phyloP scores from a whole-genome alignment of 257 asterid species.

The Capsicum chinense region DNA sequence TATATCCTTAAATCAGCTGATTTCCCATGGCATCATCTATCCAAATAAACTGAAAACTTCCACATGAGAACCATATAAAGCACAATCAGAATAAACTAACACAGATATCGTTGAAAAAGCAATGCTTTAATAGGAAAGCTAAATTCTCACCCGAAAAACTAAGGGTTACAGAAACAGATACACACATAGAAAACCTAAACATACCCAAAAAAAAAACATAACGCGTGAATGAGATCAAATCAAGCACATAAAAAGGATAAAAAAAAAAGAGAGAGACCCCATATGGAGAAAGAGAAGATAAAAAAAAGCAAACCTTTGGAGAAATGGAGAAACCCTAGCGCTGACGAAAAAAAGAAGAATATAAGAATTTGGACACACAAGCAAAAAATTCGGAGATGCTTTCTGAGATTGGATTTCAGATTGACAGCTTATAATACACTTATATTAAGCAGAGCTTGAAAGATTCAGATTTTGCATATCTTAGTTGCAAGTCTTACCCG shows the following conservation, averaged over 20 bases:
- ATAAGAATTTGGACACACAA: background rate
- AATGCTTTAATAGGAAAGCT: background rate
- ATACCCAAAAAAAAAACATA: background rate
- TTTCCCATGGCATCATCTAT: background rate
- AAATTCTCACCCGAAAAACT: background rate
- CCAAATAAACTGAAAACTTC: background rate
- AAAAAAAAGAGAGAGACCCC: background rate
- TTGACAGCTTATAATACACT: conserved; percentile 10
- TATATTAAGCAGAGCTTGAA: background rate
- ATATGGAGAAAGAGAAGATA: background rate
- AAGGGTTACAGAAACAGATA: background rate
- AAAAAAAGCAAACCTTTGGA: background rate
- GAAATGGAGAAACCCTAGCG: conserved; percentile 22
- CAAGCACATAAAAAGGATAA: background rate
- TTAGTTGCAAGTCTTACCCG: background rate
- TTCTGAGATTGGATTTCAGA: conserved; percentile 11
- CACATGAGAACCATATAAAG: background rate
- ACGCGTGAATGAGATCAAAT: background rate
- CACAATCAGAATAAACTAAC: background rate
- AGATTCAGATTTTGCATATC: background rate
- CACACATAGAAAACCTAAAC: background rate
- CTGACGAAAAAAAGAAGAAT: background rate
- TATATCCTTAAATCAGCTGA: conserved; percentile 16
- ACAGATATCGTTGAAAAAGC: background rate
- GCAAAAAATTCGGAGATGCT: conserved; percentile 1